Percentiles rank a stretch among this genome's conserved stretches.
These are phyloP conservation scores for Oryza meyeriana DNA, from an alignment of 176 grass and related monocot species.

Conservation along the genomic window DNA sequence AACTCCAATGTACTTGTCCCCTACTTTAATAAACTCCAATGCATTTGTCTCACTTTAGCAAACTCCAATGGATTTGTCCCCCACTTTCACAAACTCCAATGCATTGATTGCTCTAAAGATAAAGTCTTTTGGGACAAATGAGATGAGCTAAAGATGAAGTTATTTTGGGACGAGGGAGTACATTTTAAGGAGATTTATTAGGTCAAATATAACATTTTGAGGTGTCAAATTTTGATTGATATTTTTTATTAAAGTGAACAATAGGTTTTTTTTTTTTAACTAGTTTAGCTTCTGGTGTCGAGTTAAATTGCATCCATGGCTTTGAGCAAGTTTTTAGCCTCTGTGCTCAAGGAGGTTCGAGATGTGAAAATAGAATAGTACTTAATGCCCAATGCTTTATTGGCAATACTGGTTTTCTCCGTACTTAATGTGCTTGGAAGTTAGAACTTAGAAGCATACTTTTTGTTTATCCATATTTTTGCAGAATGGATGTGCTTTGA, in stretches of 20 bases:
- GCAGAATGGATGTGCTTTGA: neutral
- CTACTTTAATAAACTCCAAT: too few species aligned
- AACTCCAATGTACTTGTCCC: too few species aligned
- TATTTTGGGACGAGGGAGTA: too few species aligned
- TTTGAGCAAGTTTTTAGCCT: neutral
- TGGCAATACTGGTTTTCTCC: neutral
- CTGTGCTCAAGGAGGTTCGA: slow-evolving; percentile 1
- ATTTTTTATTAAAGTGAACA: neutral
- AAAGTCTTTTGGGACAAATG: too few species aligned
- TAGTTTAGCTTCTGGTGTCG: neutral
- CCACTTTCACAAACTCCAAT: too few species aligned
- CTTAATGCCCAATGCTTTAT: neutral
- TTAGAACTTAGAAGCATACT: neutral
- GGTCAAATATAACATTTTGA: neutral
- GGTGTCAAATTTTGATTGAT: neutral
- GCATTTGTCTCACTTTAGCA: too few species aligned
- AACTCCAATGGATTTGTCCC: too few species aligned
- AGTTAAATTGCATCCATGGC: neutral
- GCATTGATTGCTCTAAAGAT: too few species aligned
- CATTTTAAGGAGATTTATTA: neutral
- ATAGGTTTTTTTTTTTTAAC: neutral
- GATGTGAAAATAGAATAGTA: neutral
- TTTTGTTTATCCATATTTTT: neutral
- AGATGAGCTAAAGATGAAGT: too few species aligned
- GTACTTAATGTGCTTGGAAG: neutral